Percentiles rank a stretch among this genome's conserved stretches.
Evolutionary conservation across 2,329 filamentous ascomycete genomes (phyloP).

Genomic region (Penicillium occitanis): DNA sequence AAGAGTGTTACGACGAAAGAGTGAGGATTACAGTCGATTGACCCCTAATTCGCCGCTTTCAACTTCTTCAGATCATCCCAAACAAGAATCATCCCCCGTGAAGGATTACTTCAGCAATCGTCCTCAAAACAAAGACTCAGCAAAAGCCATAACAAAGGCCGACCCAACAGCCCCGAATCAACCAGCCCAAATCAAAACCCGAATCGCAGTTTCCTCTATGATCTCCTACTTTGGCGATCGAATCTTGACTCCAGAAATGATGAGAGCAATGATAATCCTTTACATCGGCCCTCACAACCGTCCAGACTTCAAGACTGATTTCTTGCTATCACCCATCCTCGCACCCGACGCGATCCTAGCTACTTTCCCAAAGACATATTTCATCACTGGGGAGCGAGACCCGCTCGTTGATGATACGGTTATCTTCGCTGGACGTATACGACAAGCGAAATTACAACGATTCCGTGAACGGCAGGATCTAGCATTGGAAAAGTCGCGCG

Average conservation of each 20-base stretch:
- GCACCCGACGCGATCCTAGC: constrained; percentile 81
- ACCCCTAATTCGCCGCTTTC: constrained; percentile 72
- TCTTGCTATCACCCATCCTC: constrained; percentile 82
- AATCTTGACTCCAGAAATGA: constrained; percentile 94
- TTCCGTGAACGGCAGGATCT: constrained; percentile 57
- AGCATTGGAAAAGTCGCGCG: constrained; percentile 54
- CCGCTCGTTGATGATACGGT: constrained; percentile 95
- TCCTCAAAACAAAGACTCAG: constrained; percentile 10
- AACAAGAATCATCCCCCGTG: constrained; percentile 41
- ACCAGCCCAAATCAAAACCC: constrained; percentile 64
- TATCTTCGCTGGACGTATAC: constrained; percentile 86
- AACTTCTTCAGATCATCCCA: constrained; percentile 66
- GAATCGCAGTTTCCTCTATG: constrained; percentile 94
- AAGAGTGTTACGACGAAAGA: constrained; percentile 77
- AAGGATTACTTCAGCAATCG: constrained; percentile 31
- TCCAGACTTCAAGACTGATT: constrained; percentile 89
- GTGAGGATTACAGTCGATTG: constrained; percentile 80
- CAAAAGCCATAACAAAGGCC: constrained; percentile 31
- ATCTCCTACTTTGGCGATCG: constrained; percentile 98
- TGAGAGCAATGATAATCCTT: constrained; percentile 97
- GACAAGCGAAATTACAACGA: constrained; percentile 68
- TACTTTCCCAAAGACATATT: constrained; percentile 90
- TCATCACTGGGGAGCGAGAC: constrained; percentile 91
- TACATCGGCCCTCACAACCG: constrained; percentile 93
- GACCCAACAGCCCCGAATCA: constrained; percentile 39